Evolutionary conservation across 169 alveolate species (phyloP), one percentile per base, ranked within the genome.

Genomic region (Neospora caninum): DNA sequence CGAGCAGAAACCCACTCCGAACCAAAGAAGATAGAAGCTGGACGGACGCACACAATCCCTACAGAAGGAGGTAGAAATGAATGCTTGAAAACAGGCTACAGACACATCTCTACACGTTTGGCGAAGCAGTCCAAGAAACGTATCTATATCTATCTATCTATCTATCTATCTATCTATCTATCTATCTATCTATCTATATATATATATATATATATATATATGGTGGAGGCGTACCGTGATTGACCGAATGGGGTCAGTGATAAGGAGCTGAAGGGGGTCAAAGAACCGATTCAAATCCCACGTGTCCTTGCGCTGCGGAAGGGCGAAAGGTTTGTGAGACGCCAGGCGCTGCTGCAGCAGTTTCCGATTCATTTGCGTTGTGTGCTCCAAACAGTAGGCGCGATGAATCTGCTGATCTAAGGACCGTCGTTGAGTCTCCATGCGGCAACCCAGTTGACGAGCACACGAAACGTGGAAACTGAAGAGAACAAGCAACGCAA

Each of bases 381-480:
- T 82, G 41, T 82, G 89, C n/a, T 82, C 64, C 38, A 82, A 31
- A 43, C 89, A 82, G 67, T 82, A 82, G 67, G 89, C 89, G 69
- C 89, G 53, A 41, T 82, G 89, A 10, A 82, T 29, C 89, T 82
- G 89, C 69, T 82, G 89, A 38, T 43, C 84, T 13, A 34, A 9
- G 54, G 88, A 34, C 36, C 91, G 82, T 64, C 87, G 94, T 83
- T 91, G 94, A 20, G 83, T 73, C 86, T 91, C 94, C 91, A 91
- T 45, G 45, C 94, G 94, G 49, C 94, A 91, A 13, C 94, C 94
- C 64, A 91, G 70, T 67, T 38, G 91, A 10, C 94, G 94, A 4
- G 91, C 94, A n/a, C 94, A 91, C 10, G 91, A 80, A 53, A 91
- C 91, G 34, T 91, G 94, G 43, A 91, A 91, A 83, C 94, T 91